Percentiles rank a stretch among this genome's conserved stretches.
Conservation (phyloP, 2,329 filamentous ascomycete species). For the Zymoseptoria passerinii region DNA sequence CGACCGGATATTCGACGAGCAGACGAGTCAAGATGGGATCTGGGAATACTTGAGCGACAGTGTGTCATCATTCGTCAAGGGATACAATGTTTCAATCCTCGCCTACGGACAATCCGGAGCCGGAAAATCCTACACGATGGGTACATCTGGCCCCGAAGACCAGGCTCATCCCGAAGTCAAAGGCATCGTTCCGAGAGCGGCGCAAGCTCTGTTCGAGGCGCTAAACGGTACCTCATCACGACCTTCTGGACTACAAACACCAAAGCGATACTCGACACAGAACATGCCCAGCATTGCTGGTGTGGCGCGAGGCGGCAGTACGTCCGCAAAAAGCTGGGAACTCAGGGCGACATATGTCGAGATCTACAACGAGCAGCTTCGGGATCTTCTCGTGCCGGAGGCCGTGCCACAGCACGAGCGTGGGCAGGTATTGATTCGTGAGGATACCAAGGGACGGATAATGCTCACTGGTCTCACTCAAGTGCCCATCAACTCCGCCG, state of each 20-base stretch:
- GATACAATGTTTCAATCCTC: slow-evolving; percentile 96
- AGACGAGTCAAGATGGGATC: slow-evolving; percentile 75
- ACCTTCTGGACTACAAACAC: slow-evolving; percentile 65
- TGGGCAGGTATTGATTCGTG: slow-evolving; percentile 75
- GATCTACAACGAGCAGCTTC: slow-evolving; percentile 95
- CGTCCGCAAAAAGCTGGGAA: slow-evolving; percentile 70
- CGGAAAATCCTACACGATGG: slow-evolving; percentile 98
- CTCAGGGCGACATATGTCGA: slow-evolving; percentile 69
- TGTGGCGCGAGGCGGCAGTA: slow-evolving; percentile 32
- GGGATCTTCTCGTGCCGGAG: slow-evolving; percentile 80
- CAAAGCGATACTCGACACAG: slow-evolving; percentile 64
- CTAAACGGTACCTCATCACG: slow-evolving; percentile 60
- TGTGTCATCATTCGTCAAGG: slow-evolving; percentile 80
- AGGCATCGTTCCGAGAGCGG: slow-evolving; percentile 95
- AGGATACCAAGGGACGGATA: slow-evolving; percentile 91
- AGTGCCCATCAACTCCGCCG: slow-evolving; percentile 79
- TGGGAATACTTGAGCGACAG: slow-evolving; percentile 94
- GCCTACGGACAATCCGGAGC: slow-evolving; percentile 97
- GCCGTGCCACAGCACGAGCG: slow-evolving; percentile 61
- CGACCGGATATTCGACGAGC: slow-evolving; percentile 83
- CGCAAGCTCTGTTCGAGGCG: slow-evolving; percentile 77
- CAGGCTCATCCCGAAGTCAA: slow-evolving; percentile 23
- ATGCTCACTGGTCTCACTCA: slow-evolving; percentile 84
- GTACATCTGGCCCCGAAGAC: slow-evolving; percentile 77
- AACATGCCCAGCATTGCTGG: slow-evolving; percentile 40